Conservation (phyloP, 257 asterid genomes). For the Fraxinus americana region DNA sequence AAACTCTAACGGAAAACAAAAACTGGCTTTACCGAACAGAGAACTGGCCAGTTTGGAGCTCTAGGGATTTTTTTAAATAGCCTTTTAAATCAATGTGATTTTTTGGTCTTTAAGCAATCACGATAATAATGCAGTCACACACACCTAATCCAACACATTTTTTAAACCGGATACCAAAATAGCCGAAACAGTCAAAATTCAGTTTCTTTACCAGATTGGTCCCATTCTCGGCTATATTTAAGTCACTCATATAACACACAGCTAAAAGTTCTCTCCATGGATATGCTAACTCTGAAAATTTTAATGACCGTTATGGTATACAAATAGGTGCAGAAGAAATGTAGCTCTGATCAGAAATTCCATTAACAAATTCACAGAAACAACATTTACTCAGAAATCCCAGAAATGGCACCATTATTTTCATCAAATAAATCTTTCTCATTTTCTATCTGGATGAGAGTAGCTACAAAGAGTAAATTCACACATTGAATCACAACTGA, state of each 20-base stretch:
- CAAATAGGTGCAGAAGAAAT: background rate
- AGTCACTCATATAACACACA: no score
- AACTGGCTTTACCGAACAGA: background rate
- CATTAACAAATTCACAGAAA: no score
- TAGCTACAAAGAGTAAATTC: no score
- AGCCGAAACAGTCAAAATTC: no score
- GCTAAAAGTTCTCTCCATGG: background rate
- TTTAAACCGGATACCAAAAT: no score
- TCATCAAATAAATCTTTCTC: background rate
- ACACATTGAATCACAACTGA: background rate
- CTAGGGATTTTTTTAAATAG: background rate
- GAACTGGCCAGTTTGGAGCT: background rate
- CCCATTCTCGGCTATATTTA: background rate
- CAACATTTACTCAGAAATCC: no score
- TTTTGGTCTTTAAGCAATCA: no score
- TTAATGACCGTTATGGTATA: background rate
- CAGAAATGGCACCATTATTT: background rate
- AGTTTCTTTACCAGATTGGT: background rate
- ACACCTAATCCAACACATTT: no score
- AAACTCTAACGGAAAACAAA: background rate
- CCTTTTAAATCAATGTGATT: background rate
- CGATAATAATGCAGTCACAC: no score
- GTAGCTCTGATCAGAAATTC: background rate
- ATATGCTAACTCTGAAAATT: background rate
- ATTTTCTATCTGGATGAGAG: no score